Evolutionary conservation across 371 early-diverging fungal species (phyloP).

Genomic region (Furculomyces boomerangus): DNA sequence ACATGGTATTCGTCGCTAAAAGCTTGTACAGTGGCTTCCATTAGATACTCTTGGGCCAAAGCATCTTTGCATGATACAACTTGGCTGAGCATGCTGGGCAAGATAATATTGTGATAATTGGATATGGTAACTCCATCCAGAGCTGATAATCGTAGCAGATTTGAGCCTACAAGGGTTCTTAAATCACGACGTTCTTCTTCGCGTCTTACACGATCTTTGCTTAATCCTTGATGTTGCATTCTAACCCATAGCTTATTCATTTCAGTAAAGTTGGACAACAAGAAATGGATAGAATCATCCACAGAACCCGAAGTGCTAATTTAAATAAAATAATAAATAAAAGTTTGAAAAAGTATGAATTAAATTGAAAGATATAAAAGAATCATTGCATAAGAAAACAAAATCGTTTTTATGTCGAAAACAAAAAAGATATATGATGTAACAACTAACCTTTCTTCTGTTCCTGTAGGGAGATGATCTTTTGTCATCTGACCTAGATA

Average conservation of each 20-base stretch:
- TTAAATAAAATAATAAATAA: too few species aligned
- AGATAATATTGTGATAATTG: constrained; percentile 63
- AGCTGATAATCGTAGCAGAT: constrained; percentile 81
- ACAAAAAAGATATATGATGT: too few species aligned
- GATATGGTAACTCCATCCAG: constrained; percentile 68
- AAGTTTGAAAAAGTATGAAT: too few species aligned
- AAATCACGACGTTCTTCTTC: constrained; percentile 89
- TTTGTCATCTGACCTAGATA: constrained; percentile 82
- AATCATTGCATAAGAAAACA: too few species aligned
- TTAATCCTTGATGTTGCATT: constrained; percentile 86
- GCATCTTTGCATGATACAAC: constrained; percentile 88
- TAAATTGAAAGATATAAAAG: too few species aligned
- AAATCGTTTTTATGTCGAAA: too few species aligned
- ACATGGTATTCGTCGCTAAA: constrained; percentile 93
- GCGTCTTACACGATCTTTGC: constrained; percentile 75
- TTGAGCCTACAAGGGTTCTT: constrained; percentile 86
- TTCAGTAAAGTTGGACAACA: constrained; percentile 88
- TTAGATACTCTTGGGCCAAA: constrained; percentile 95
- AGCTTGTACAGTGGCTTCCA: constrained; percentile 94
- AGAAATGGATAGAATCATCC: constrained; percentile 77
- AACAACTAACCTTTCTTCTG: not conserved
- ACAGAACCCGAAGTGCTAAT: constrained; percentile 12
- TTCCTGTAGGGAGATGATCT: constrained; percentile 49
- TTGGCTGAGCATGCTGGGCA: constrained; percentile 85
- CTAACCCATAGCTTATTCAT: constrained; percentile 99